phyloP scores from a whole-genome alignment of 495 filamentous ascomycete species.

The Tetracladium marchalianum region DNA sequence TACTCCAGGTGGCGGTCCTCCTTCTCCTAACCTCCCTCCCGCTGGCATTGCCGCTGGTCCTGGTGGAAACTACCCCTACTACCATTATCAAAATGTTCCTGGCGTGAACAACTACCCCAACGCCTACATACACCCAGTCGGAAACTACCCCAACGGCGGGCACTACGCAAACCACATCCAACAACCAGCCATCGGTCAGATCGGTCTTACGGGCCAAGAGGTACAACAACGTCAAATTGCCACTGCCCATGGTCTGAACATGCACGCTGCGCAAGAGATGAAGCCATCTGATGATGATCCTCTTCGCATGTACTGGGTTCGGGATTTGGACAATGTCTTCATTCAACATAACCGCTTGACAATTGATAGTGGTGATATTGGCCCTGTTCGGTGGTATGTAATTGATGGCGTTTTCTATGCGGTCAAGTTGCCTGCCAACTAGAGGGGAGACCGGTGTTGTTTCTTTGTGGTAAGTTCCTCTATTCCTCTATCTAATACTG shows the following conservation, averaged over 20 bases:
- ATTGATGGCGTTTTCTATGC: conserved; percentile 38
- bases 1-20: no score
- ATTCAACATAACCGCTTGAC: conserved; percentile 34
- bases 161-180: conserved; percentile 6
- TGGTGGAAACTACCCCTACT: no score
- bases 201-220: conserved; percentile 12
- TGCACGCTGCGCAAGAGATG: conserved; percentile 39
- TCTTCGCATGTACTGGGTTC: conserved; percentile 38
- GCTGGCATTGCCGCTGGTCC: no score
- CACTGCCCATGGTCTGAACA: conserved; percentile 26
- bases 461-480: no score
- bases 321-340: conserved; percentile 38
- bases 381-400: conserved; percentile 38
- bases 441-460: background rate
- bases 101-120: conserved; percentile 1
- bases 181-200: conserved; percentile 8
- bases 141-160: background rate
- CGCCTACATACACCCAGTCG: background rate
- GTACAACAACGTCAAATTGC: conserved; percentile 10
- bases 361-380: conserved; percentile 34
- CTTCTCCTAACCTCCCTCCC: no score
- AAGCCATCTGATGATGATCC: conserved; percentile 40
- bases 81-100: no score
- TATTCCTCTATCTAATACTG: no score
- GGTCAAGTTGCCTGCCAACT: conserved; percentile 20